Evolutionary conservation across 2,329 filamentous ascomycete genomes (phyloP), one percentile per base, ranked within the genome.

Genomic region (Penicillium hesseltinei): DNA sequence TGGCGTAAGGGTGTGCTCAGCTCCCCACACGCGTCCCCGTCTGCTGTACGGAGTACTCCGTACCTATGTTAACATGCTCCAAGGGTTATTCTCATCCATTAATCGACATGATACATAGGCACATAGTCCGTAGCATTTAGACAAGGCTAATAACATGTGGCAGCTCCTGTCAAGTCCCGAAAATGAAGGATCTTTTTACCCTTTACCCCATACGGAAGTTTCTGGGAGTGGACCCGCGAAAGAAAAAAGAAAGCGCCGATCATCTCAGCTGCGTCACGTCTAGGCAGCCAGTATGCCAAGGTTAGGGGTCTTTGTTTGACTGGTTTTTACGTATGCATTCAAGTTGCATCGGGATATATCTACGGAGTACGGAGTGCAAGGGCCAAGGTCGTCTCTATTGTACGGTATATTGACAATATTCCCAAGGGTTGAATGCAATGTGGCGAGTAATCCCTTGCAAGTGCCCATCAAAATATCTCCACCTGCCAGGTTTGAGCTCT

Each of bases 141-240:
- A 44, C 9, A 27, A 35, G 19, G 2, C 19, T 5, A 47, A 8
- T 4, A 36, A 47, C 21, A 47, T 47, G 44, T 44, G 49, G 54
- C 10, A 48, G 52, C 35, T 35, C 38, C 36, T 44, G 17, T 54
- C 44, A 50, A 51, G 49, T 51, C 49, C 33, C 23, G 58, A 45
- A 62, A 63, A 66, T 66, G 60, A 51, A 61, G 54, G 62, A 57
- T 46, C 51, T 45, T 21, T 25, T 7, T 9, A 21, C 29, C 10
- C 19, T 55, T 36, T 51, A 57, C 31, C 21, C 42, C 62, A 49
- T 57, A 45, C 8, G 54, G 52, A 60, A 59, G 36, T 31, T 60
- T 59, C 47, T n/a, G 7, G 11, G 48, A 59, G 58, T 64, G 60
- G 63, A 54, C 44, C 39, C 25, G 39, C 38, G 38, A 27, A 29